phyloP scores from a whole-genome alignment of 306 rosid genomes.

The Trifolium pratense region DNA sequence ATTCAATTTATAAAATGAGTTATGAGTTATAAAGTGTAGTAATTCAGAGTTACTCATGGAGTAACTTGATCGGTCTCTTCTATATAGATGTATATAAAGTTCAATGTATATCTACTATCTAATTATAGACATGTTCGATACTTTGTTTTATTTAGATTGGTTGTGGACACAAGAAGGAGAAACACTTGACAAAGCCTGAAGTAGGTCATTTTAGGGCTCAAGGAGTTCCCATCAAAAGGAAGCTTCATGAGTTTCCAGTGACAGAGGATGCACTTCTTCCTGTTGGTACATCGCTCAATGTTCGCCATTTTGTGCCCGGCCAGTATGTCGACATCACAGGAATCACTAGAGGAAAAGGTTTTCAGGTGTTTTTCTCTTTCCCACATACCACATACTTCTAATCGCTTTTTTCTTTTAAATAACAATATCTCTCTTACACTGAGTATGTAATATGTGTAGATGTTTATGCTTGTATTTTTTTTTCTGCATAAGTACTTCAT shows the following conservation, averaged over 20 bases:
- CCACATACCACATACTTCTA: slow-evolving; percentile 15
- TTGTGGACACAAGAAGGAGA: slow-evolving; percentile 96
- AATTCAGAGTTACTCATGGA: background rate
- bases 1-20: too few species aligned
- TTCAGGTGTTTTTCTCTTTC: slow-evolving; percentile 66
- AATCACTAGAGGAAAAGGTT: slow-evolving; percentile 91
- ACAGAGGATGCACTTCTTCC: slow-evolving; percentile 97
- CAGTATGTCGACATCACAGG: slow-evolving; percentile 88
- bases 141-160: slow-evolving; percentile 90
- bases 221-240: slow-evolving; percentile 92
- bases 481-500: too few species aligned
- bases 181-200: slow-evolving; percentile 90
- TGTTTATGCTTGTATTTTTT: too few species aligned
- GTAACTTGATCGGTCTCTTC: background rate
- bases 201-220: slow-evolving; percentile 99
- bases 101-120: slow-evolving; percentile 41
- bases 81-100: too few species aligned
- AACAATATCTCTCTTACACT: background rate
- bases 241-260: slow-evolving; percentile 88
- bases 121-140: slow-evolving; percentile 42
- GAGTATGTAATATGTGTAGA: too few species aligned
- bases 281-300: slow-evolving; percentile 75
- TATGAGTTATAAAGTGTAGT: background rate
- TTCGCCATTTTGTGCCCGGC: slow-evolving; percentile 98
- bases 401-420: background rate